phyloP scores from a whole-genome alignment of 83 land plant species.

The Diphasiastrum complanatum region DNA sequence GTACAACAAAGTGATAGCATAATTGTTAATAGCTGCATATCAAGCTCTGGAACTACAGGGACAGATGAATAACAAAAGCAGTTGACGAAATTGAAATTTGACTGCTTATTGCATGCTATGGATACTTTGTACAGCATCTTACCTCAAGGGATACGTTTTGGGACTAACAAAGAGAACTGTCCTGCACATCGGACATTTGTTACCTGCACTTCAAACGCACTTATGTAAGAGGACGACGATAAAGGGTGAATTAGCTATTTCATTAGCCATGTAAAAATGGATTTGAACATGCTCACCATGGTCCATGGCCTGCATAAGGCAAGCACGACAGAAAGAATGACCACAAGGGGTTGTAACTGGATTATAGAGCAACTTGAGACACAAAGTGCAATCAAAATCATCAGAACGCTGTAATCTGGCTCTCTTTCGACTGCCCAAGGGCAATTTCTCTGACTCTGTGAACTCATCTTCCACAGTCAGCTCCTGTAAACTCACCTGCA shows the following conservation, averaged over 20 bases:
- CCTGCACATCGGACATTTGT: slow-evolving; percentile 94
- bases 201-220: slow-evolving; percentile 42
- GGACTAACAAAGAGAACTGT: slow-evolving; percentile 78
- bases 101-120: too few species aligned
- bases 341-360: slow-evolving; percentile 98
- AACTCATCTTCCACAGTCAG: slow-evolving; percentile 29
- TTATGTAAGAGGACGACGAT: too few species aligned
- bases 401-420: slow-evolving; percentile 55
- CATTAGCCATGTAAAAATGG: neutral
- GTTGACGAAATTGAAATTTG: too few species aligned
- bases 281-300: slow-evolving; percentile 45
- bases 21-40: too few species aligned
- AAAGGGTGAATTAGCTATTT: too few species aligned
- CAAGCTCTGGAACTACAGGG: too few species aligned
- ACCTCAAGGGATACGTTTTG: slow-evolving; percentile 83
- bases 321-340: slow-evolving; percentile 89
- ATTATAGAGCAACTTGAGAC: slow-evolving; percentile 78
- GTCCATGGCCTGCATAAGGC: slow-evolving; percentile 89
- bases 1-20: neutral
- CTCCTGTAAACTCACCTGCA: slow-evolving; percentile 34
- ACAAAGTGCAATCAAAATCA: slow-evolving; percentile 93
- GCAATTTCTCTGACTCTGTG: slow-evolving; percentile 9
- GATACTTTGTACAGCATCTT: too few species aligned
- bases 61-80: neutral
- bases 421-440: slow-evolving; percentile 22